These are phyloP conservation scores for Gossypium lobatum DNA, from an alignment of 441 rosid species.

Conservation along the genomic window DNA sequence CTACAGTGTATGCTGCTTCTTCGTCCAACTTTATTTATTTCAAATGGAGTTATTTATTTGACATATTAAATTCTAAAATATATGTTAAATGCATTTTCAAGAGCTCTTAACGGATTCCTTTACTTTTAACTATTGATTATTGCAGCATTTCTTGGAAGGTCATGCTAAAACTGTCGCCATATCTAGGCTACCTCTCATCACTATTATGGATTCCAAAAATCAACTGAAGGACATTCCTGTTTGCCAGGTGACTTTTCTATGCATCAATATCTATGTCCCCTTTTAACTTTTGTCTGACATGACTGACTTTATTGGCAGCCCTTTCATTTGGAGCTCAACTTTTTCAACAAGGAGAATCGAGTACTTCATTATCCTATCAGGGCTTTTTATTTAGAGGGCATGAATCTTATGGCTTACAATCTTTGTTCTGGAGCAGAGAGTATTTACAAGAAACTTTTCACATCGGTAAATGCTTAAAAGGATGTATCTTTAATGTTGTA, in stretches of 20 bases:
- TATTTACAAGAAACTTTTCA: constrained; percentile 81
- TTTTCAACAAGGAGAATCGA: constrained; percentile 87
- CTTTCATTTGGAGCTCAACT: constrained; percentile 95
- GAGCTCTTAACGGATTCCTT: constrained; percentile 4
- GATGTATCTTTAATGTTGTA: constrained; percentile 7
- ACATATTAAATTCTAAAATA: not conserved
- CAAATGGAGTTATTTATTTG: not conserved
- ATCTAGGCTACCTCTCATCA: constrained; percentile 84
- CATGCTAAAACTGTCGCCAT: constrained; percentile 93
- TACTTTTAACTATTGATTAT: constrained; percentile 21
- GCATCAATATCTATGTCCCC: constrained; percentile 13
- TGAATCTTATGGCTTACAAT: constrained; percentile 85
- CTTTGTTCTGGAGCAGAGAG: constrained; percentile 81
- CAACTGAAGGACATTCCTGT: constrained; percentile 80
- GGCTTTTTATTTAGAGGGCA: constrained; percentile 84
- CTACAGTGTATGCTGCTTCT: constrained; percentile 65
- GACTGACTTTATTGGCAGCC: constrained; percentile 58
- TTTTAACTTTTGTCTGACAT: constrained; percentile 6
- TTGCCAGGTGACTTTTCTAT: constrained; percentile 60
- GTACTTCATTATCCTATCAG: constrained; percentile 96
- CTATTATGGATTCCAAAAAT: constrained; percentile 67
- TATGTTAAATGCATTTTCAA: not conserved
- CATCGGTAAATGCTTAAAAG: constrained; percentile 51
- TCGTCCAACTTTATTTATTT: not conserved
- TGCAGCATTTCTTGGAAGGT: constrained; percentile 99